Evolutionary conservation across 352 stramenopile species (phyloP), one percentile per base, ranked within the genome.

Genomic region (Globisporangium carolinianum): DNA sequence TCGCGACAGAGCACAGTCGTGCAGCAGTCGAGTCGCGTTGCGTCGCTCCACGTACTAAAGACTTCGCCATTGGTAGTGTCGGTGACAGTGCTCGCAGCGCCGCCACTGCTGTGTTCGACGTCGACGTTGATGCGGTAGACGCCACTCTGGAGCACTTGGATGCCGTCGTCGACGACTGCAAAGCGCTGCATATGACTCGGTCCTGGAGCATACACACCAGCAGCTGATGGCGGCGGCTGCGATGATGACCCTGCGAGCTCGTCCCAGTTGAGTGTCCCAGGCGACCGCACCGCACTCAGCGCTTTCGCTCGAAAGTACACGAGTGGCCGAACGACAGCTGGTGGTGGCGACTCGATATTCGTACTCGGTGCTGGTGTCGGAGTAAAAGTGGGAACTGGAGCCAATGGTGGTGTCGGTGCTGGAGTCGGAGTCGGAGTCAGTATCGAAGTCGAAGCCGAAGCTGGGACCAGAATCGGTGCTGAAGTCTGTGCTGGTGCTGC

Each of bases 111-210:
- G 56, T 73, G 61, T 35, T 68, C 52, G 7, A 79, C 51, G 47
- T 79, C 68, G 0, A 74, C 56, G 58, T 76, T 79, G 53, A 76
- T 51, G 53, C 73, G 71, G 42, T 67, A 72, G 35, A 11, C 59
- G 3, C 55, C 68, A 4, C 50, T 56, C 8, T 37, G 62, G 9
- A 69, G 57, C 35, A 76, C 57, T 11, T 46, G 53, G 39, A 79
- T 52, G 41, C 60, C 62, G 47, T 76, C 56, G 49, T 66, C 60
- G 17, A 66, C 66, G 32, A 79, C 60, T 6, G 51, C 55, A 55
- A 79, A 79, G 41, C 63, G 18, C 5, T 24, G 18, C 18, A 24
- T 24, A 24, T 24, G 18, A 1, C 18, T 24, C 18, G 18, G 18
- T 24, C 18, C 18, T 24, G 18, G 18, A 24, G 18, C 18, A 24